Percentiles rank a stretch among this genome's conserved stretches.
Conservation (phyloP, 2,329 filamentous ascomycete genomes). For the Trichoderma atroviride region DNA sequence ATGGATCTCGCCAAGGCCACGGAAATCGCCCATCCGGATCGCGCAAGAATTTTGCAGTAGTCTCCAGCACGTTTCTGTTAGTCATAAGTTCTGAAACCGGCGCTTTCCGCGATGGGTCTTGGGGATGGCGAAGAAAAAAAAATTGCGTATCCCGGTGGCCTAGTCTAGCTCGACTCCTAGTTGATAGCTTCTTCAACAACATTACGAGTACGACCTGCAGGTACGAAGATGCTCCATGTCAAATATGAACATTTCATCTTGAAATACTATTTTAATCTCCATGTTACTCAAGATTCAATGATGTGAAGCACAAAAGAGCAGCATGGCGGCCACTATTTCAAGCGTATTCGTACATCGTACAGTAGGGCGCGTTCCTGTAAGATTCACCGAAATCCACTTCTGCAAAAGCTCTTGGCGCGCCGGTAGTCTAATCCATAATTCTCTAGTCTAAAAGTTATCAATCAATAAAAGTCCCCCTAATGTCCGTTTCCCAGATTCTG, state of each 20-base stretch:
- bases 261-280: neutral
- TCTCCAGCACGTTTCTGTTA: slow-evolving; percentile 10
- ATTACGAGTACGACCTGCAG: neutral
- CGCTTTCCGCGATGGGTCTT: slow-evolving; percentile 22
- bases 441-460: neutral
- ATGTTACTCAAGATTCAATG: neutral
- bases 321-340: neutral
- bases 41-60: slow-evolving; percentile 3
- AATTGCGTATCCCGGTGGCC: neutral
- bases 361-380: neutral
- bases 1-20: neutral
- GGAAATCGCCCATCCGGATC: neutral
- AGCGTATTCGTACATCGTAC: neutral
- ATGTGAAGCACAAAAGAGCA: neutral
- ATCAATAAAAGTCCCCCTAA: neutral
- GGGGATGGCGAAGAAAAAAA: neutral
- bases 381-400: slow-evolving; percentile 19
- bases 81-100: slow-evolving; percentile 21
- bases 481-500: neutral
- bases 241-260: neutral
- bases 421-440: slow-evolving; percentile 11
- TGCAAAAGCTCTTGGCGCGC: slow-evolving; percentile 1
- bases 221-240: neutral
- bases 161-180: neutral
- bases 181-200: neutral